Conservation (phyloP, 768 basidiomycete genomes). For the Serendipita sp. region DNA sequence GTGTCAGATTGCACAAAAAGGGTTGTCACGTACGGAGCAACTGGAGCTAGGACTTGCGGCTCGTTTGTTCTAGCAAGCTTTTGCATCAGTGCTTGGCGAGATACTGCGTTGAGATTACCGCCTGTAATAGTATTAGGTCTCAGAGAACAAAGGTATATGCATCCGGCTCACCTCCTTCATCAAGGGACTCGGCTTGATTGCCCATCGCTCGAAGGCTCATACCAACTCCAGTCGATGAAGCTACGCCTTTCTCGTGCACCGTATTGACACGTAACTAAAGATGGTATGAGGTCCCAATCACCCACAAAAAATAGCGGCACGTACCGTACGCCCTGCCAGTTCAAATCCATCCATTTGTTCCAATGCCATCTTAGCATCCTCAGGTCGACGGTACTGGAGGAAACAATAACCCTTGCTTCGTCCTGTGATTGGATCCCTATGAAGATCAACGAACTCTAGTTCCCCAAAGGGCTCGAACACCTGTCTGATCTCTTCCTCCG, state of each 20-base stretch:
- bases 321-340: conserved; percentile 81
- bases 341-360: conserved; percentile 99
- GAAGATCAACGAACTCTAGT: conserved; percentile 95
- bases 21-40: not conserved
- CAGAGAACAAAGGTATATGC: not conserved
- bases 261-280: conserved; percentile 72
- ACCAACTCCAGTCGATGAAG: conserved; percentile 34
- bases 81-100: conserved; percentile 99
- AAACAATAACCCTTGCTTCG: conserved; percentile 97
- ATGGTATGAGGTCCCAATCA: conserved; percentile 7
- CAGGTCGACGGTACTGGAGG: conserved; percentile 87
- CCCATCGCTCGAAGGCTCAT: conserved; percentile 3
- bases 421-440: conserved; percentile 85
- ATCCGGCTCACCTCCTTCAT: conserved; percentile 63
- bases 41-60: not conserved
- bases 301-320: conserved; percentile 15
- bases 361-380: conserved; percentile 90
- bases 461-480: conserved; percentile 99
- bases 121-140: conserved; percentile 29
- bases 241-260: conserved; percentile 78
- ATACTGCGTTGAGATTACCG: conserved; percentile 95
- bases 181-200: conserved; percentile 54
- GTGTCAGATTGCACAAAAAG: not conserved
- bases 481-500: conserved; percentile 93
- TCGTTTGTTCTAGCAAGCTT: conserved; percentile 88